These are phyloP conservation scores for Wickerhamiella domercqiae DNA, from an alignment of 805 yeast genomes.

Conservation along the genomic window DNA sequence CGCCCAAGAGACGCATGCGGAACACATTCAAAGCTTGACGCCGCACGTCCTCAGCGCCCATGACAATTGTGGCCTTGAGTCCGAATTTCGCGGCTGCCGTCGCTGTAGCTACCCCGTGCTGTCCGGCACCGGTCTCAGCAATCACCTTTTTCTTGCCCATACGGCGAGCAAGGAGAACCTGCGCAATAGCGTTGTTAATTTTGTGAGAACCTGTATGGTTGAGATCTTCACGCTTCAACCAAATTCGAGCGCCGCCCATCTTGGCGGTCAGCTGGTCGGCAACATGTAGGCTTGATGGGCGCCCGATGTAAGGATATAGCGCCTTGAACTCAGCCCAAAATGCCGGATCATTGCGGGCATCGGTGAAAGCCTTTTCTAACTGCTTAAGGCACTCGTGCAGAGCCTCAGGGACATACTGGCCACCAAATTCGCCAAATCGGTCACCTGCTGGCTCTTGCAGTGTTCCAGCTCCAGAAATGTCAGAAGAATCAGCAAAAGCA, in stretches of 20 bases:
- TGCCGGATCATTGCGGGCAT: conserved; percentile 71
- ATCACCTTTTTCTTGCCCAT: conserved; percentile 32
- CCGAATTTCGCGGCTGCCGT: conserved; percentile 50
- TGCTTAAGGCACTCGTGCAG: conserved; percentile 81
- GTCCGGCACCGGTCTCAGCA: conserved; percentile 39
- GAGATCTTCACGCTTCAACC: conserved; percentile 92
- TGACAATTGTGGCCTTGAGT: conserved; percentile 78
- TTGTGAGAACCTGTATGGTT: conserved; percentile 36
- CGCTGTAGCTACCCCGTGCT: conserved; percentile 39
- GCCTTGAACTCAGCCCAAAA: conserved; percentile 89
- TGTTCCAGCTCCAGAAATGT: neutral
- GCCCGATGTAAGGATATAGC: conserved; percentile 82
- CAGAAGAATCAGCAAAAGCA: conserved; percentile 1
- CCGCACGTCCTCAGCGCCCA: conserved; percentile 99
- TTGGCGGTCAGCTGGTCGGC: conserved; percentile 82
- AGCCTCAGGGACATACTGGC: conserved; percentile 97
- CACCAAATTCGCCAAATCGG: conserved; percentile 90
- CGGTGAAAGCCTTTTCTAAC: conserved; percentile 74
- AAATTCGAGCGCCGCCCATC: conserved; percentile 90
- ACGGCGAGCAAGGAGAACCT: conserved; percentile 30
- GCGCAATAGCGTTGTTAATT: conserved; percentile 35
- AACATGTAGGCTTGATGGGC: conserved; percentile 84
- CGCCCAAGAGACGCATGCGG: conserved; percentile 94
- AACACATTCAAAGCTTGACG: conserved; percentile 97
- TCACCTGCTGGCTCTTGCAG: conserved; percentile 28